Conservation (phyloP, 129 eudicot species). For the Helichrysum umbraculigerum region DNA sequence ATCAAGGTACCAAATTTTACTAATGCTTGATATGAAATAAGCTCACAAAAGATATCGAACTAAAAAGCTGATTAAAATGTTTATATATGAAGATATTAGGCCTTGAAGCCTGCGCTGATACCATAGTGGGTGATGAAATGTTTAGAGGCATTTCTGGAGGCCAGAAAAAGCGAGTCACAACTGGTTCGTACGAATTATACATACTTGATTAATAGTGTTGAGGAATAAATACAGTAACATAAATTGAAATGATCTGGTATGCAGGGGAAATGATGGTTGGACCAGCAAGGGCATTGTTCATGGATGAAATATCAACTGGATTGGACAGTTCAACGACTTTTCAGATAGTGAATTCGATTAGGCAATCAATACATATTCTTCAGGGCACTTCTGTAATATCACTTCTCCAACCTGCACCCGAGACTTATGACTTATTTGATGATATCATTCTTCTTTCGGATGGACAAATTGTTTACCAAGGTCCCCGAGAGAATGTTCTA, state of each 20-base stretch:
- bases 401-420: slow-evolving; percentile 83
- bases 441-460: slow-evolving; percentile 74
- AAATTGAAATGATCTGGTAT: too few relatives aligned
- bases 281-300: slow-evolving; percentile 76
- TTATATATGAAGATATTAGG: slow-evolving; percentile 56
- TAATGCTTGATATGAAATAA: slow-evolving; percentile 21
- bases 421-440: slow-evolving; percentile 71
- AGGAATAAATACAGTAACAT: too few relatives aligned
- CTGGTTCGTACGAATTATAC: slow-evolving; percentile 51
- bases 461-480: slow-evolving; percentile 75
- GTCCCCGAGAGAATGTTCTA: slow-evolving; percentile 64
- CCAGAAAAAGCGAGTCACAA: slow-evolving; percentile 71
- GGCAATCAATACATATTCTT: slow-evolving; percentile 67
- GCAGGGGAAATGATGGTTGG: slow-evolving; percentile 86
- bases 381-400: slow-evolving; percentile 68
- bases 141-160: slow-evolving; percentile 82
- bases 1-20: slow-evolving; percentile 51
- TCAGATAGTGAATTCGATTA: slow-evolving; percentile 69
- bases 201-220: neutral
- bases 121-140: slow-evolving; percentile 74
- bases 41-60: slow-evolving; percentile 7
- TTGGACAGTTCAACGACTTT: slow-evolving; percentile 77
- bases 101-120: slow-evolving; percentile 76
- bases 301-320: slow-evolving; percentile 89
- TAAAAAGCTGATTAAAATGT: neutral